Evolutionary conservation across 495 filamentous ascomycete genomes (phyloP).

Genomic region (Tuber calosporum): DNA sequence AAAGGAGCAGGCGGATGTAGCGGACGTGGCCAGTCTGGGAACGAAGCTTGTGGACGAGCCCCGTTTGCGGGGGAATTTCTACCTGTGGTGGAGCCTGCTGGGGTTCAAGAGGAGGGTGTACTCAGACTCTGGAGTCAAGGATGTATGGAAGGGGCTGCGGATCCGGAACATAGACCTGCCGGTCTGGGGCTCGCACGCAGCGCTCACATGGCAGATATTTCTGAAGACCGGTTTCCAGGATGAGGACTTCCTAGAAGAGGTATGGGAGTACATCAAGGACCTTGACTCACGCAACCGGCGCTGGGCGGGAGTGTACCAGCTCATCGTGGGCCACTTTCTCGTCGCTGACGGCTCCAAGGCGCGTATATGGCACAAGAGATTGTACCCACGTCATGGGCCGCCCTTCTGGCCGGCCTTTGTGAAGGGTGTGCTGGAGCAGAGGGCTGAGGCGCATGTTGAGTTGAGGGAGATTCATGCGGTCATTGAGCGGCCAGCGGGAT

Average conservation of each 20-base stretch:
- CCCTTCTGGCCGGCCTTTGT: conserved; percentile 26
- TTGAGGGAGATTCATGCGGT: conserved; percentile 28
- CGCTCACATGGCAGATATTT: conserved; percentile 31
- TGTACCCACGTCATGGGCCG: conserved; percentile 26
- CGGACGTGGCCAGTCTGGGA: conserved; percentile 8
- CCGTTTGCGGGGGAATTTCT: conserved; percentile 8
- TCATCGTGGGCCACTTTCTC: conserved; percentile 25
- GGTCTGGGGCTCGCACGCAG: conserved; percentile 17
- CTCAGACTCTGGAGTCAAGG: conserved; percentile 27
- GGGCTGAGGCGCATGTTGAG: conserved; percentile 10
- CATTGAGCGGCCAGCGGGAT: conserved; percentile 15
- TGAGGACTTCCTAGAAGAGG: conserved; percentile 18
- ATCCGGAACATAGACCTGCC: conserved; percentile 30
- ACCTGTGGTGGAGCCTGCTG: conserved; percentile 34
- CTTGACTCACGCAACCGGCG: conserved; percentile 11
- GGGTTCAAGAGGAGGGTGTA: conserved; percentile 30
- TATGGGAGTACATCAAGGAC: conserved; percentile 30
- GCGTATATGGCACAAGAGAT: conserved; percentile 18
- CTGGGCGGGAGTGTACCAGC: conserved; percentile 33
- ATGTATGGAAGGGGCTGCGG: conserved; percentile 33
- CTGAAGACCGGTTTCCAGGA: conserved; percentile 23
- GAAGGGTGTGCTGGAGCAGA: conserved; percentile 6
- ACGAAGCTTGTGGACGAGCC: conserved; percentile 32
- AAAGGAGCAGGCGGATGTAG: conserved; percentile 23
- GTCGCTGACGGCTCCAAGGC: conserved; percentile 14